Evolutionary conservation across 352 stramenopile genomes (phyloP).

Genomic region (Lagenidium giganteum): DNA sequence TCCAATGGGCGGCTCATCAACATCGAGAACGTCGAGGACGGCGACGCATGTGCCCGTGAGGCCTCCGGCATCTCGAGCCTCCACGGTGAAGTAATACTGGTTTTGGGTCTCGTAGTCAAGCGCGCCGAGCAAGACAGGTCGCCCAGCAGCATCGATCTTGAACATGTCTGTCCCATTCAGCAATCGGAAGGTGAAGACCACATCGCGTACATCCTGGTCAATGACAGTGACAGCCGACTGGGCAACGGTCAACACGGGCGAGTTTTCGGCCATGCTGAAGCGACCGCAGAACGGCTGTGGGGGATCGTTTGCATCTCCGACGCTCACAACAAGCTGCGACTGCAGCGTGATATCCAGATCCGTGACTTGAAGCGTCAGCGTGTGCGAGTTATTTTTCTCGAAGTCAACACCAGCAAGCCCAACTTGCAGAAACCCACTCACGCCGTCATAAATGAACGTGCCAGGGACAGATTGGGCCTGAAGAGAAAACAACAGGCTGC

Average conservation of each 20-base stretch:
- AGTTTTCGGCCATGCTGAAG: conserved; percentile 16
- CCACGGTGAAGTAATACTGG: conserved; percentile 21
- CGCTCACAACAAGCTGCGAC: conserved; percentile 4
- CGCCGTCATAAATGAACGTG: conserved; percentile 43
- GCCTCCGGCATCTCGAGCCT: conserved; percentile 23
- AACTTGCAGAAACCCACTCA: conserved; percentile 24
- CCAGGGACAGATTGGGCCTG: conserved; percentile 25
- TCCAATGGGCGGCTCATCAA: conserved; percentile 32
- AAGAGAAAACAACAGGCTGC: conserved; percentile 14
- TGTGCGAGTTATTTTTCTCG: conserved; percentile 16
- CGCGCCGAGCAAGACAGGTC: conserved; percentile 19
- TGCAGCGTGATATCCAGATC: conserved; percentile 8
- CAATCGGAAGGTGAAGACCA: conserved; percentile 14
- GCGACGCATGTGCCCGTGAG: conserved; percentile 28
- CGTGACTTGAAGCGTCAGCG: conserved; percentile 11
- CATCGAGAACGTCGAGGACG: conserved; percentile 30
- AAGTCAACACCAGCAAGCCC: conserved; percentile 26
- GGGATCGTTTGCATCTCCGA: conserved; percentile 22
- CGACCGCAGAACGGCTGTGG: conserved; percentile 12
- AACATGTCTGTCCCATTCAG: conserved; percentile 22
- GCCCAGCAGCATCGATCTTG: conserved; percentile 22
- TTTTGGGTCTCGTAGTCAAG: conserved; percentile 34
- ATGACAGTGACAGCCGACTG: conserved; percentile 12
- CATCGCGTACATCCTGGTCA: conserved; percentile 22
- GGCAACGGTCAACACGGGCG: conserved; percentile 13